phyloP scores from a whole-genome alignment of 371 early-diverging fungal genomes.

The Choanephora cucurbitarum region DNA sequence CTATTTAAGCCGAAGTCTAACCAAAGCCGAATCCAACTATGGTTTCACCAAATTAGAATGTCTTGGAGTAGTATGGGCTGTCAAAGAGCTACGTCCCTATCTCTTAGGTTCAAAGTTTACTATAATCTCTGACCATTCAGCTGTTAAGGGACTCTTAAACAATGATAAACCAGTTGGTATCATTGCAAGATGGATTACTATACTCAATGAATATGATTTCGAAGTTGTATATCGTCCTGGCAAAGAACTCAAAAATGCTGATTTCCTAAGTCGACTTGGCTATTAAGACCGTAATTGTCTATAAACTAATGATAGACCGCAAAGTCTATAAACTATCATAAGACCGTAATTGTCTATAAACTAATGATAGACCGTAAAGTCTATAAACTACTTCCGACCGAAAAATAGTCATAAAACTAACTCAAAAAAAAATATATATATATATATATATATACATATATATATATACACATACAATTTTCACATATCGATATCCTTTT shows the following conservation, averaged over 20 bases:
- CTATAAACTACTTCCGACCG: background rate
- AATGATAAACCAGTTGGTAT: background rate
- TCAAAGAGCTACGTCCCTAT: background rate
- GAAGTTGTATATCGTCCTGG: background rate
- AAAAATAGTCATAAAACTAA: background rate
- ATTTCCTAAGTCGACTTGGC: slow-evolving; percentile 2
- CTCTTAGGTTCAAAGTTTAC: background rate
- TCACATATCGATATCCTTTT: too few species aligned
- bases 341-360: too few species aligned
- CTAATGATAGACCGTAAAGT: too few species aligned
- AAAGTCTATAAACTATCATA: background rate
- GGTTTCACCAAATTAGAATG: too few species aligned
- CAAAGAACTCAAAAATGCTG: background rate
- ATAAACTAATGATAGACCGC: too few species aligned
- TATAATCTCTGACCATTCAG: background rate
- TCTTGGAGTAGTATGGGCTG: too few species aligned
- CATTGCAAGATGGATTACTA: background rate
- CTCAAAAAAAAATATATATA: background rate
- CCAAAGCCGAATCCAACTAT: too few species aligned
- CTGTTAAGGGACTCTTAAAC: slow-evolving; percentile 1
- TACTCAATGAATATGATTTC: background rate
- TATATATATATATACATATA: too few species aligned
- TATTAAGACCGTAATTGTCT: background rate
- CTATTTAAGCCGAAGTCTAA: too few species aligned
- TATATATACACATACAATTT: too few species aligned